These are phyloP conservation scores for Xerocomellus intermedius DNA, from an alignment of 768 basidiomycete species.

Conservation along the genomic window DNA sequence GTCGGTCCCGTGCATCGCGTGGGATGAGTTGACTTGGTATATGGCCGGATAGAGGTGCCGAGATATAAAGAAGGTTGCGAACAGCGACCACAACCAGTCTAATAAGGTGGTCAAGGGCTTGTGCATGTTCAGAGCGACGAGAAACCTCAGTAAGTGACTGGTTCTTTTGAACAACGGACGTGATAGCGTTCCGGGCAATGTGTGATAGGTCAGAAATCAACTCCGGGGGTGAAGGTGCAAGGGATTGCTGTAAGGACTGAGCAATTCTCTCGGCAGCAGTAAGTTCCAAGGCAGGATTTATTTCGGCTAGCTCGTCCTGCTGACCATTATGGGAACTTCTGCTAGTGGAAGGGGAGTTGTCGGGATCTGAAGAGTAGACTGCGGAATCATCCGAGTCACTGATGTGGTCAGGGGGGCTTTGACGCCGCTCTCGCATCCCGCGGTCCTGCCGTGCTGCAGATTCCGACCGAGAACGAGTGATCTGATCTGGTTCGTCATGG, in stretches of 20 bases:
- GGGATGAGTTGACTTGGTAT: slow-evolving; percentile 56
- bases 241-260: slow-evolving; percentile 57
- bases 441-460: slow-evolving; percentile 34
- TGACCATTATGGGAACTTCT: slow-evolving; percentile 32
- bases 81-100: slow-evolving; percentile 65
- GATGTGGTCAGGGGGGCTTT: slow-evolving; percentile 40
- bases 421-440: slow-evolving; percentile 27
- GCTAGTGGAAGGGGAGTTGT: slow-evolving; percentile 31
- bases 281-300: slow-evolving; percentile 39
- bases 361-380: slow-evolving; percentile 34
- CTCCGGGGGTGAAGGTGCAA: slow-evolving; percentile 58
- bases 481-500: slow-evolving; percentile 23
- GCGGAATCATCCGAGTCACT: slow-evolving; percentile 84
- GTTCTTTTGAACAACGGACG: slow-evolving; percentile 56
- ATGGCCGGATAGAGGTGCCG: slow-evolving; percentile 58
- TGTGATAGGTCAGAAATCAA: slow-evolving; percentile 60
- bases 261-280: slow-evolving; percentile 71
- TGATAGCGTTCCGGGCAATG: slow-evolving; percentile 56
- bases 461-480: slow-evolving; percentile 32
- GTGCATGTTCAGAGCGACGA: slow-evolving; percentile 54
- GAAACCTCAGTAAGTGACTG: slow-evolving; percentile 46
- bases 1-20: slow-evolving; percentile 45
- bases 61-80: slow-evolving; percentile 71
- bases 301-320: slow-evolving; percentile 18
- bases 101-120: slow-evolving; percentile 61